These are phyloP conservation scores for Alternaria atra DNA, from an alignment of 2,329 filamentous ascomycete species.

Conservation along the genomic window DNA sequence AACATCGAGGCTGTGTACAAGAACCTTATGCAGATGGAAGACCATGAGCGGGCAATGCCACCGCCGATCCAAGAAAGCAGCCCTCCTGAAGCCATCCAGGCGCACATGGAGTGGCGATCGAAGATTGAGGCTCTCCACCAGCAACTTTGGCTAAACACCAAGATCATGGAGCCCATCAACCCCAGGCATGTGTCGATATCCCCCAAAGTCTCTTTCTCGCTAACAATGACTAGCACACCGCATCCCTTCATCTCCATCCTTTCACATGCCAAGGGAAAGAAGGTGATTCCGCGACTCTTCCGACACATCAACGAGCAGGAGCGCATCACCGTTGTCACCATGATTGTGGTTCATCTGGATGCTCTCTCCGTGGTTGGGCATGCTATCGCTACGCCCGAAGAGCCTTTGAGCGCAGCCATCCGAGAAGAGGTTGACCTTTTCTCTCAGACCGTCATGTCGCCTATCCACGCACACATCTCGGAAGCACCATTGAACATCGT, in stretches of 20 bases:
- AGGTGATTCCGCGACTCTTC: slow-evolving; percentile 93
- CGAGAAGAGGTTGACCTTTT: slow-evolving; percentile 95
- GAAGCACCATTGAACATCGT: slow-evolving; percentile 92
- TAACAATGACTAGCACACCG: slow-evolving; percentile 59
- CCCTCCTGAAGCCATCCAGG: slow-evolving; percentile 74
- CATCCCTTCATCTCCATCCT: slow-evolving; percentile 98
- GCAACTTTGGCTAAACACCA: slow-evolving; percentile 84
- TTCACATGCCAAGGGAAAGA: slow-evolving; percentile 95
- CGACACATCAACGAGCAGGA: slow-evolving; percentile 91
- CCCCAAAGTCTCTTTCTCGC: slow-evolving; percentile 2
- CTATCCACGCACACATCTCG: slow-evolving; percentile 87
- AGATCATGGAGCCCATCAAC: slow-evolving; percentile 90
- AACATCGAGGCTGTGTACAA: slow-evolving; percentile 91
- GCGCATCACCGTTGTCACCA: slow-evolving; percentile 91
- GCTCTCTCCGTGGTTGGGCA: slow-evolving; percentile 87
- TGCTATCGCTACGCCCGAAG: slow-evolving; percentile 76
- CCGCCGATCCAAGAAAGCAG: slow-evolving; percentile 70
- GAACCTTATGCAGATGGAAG: slow-evolving; percentile 91
- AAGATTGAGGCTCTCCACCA: slow-evolving; percentile 75
- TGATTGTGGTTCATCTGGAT: slow-evolving; percentile 94
- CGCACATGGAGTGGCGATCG: slow-evolving; percentile 81
- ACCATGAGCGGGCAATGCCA: slow-evolving; percentile 84
- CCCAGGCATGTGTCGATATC: slow-evolving; percentile 52
- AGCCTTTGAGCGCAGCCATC: slow-evolving; percentile 72
- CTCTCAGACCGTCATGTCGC: slow-evolving; percentile 85